A percentile compares a stretch with the other conserved stretches of the same genome.
Conservation (phyloP, 2,329 filamentous ascomycete species). For the Chaetomiaceae sp. region DNA sequence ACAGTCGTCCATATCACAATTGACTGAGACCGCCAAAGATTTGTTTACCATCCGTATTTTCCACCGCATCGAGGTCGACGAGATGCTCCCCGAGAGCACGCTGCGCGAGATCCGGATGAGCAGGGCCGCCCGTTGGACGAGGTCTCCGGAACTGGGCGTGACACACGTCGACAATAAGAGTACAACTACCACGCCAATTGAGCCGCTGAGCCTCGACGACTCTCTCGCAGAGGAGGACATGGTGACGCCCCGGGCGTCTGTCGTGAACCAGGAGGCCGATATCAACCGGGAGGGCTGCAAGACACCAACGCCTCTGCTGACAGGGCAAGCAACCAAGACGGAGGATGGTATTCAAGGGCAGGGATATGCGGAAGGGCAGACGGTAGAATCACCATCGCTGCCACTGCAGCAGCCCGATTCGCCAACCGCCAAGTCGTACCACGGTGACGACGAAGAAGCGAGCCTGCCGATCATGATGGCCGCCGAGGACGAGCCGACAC, state of each 20-base stretch:
- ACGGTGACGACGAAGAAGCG: slow-evolving; percentile 16
- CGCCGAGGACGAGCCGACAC: slow-evolving; percentile 9
- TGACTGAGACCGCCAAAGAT: slow-evolving; percentile 55
- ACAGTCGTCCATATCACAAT: slow-evolving; percentile 45
- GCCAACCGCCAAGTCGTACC: slow-evolving; percentile 13
- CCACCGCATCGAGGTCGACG: slow-evolving; percentile 52
- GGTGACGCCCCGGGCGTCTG: slow-evolving; percentile 24
- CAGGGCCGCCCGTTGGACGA: slow-evolving; percentile 31
- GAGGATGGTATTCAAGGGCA: background rate
- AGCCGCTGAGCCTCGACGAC: slow-evolving; percentile 48
- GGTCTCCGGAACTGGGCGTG: slow-evolving; percentile 16
- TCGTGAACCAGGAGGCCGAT: slow-evolving; percentile 14
- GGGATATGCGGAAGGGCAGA: background rate
- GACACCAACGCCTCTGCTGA: slow-evolving; percentile 13
- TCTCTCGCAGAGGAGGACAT: slow-evolving; percentile 39
- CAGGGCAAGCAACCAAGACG: background rate
- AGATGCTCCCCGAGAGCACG: slow-evolving; percentile 53
- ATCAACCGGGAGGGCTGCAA: slow-evolving; percentile 12
- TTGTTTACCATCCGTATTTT: slow-evolving; percentile 53
- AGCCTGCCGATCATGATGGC: slow-evolving; percentile 19
- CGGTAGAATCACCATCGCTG: background rate
- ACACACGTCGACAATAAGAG: slow-evolving; percentile 29
- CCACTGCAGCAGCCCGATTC: slow-evolving; percentile 14
- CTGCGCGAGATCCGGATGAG: slow-evolving; percentile 44
- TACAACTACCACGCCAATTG: slow-evolving; percentile 38